phyloP scores from a whole-genome alignment of 1,284 basidiomycete genomes.

The Boletus smithii region DNA sequence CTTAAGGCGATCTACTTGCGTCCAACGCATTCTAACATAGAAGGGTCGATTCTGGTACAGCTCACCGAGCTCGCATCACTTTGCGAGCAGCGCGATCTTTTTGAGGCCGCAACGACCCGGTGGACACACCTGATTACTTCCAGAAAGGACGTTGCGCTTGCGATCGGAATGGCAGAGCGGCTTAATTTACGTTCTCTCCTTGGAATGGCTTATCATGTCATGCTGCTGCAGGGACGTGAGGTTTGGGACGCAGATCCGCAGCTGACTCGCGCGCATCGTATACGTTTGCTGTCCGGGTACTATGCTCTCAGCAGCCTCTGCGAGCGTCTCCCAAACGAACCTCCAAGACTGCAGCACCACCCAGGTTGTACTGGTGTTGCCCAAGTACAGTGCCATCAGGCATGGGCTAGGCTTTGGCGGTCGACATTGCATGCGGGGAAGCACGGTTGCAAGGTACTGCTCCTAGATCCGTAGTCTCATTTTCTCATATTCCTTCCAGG shows the following conservation, averaged over 20 bases:
- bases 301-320: slow-evolving; percentile 41
- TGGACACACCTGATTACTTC: slow-evolving; percentile 42
- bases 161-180: slow-evolving; percentile 40
- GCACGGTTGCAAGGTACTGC: slow-evolving; percentile 11
- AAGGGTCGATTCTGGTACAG: slow-evolving; percentile 38
- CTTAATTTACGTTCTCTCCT: slow-evolving; percentile 39
- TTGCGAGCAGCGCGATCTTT: slow-evolving; percentile 41
- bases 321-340: slow-evolving; percentile 37
- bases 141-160: slow-evolving; percentile 41
- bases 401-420: slow-evolving; percentile 41
- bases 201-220: slow-evolving; percentile 42
- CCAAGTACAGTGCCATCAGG: slow-evolving; percentile 40
- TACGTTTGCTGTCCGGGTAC: slow-evolving; percentile 41
- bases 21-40: slow-evolving; percentile 28
- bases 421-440: slow-evolving; percentile 34
- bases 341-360: slow-evolving; percentile 38
- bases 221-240: slow-evolving; percentile 41
- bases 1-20: slow-evolving; percentile 40
- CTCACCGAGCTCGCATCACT: slow-evolving; percentile 46
- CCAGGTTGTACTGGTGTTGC: slow-evolving; percentile 37
- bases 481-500: neutral
- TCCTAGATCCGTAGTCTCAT: neutral
- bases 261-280: slow-evolving; percentile 38
- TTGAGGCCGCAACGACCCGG: slow-evolving; percentile 35
- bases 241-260: slow-evolving; percentile 39